Percentiles rank a stretch among this genome's conserved stretches.
These are phyloP conservation scores for Candida labiduridarum DNA, from an alignment of 1,139 yeast genomes.

Conservation along the genomic window DNA sequence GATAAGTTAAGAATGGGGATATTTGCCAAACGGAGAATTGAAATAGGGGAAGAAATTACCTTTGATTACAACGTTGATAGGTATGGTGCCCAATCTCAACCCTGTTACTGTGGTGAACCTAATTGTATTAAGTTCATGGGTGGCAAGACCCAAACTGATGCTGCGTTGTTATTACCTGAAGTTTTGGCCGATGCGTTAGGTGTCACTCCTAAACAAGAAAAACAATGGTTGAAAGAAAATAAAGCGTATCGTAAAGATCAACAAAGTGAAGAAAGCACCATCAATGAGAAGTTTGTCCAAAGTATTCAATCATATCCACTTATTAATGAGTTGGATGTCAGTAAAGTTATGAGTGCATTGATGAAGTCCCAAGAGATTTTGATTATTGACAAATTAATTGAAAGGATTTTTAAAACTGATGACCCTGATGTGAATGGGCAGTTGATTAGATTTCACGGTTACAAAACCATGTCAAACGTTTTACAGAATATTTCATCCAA, in stretches of 20 bases:
- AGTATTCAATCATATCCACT: constrained; percentile 59
- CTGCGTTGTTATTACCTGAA: constrained; percentile 81
- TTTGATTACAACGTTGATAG: constrained; percentile 96
- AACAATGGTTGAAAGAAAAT: constrained; percentile 65
- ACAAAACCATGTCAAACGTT: constrained; percentile 71
- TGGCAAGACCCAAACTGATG: constrained; percentile 94
- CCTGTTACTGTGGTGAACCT: constrained; percentile 91
- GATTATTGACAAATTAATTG: constrained; percentile 65
- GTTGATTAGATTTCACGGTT: constrained; percentile 83
- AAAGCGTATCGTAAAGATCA: constrained; percentile 48
- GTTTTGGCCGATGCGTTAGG: constrained; percentile 86
- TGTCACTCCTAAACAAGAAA: constrained; percentile 60
- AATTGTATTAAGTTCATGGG: constrained; percentile 94
- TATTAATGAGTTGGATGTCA: constrained; percentile 59
- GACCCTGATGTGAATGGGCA: constrained; percentile 58
- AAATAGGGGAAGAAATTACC: constrained; percentile 87
- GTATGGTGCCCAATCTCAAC: constrained; percentile 92
- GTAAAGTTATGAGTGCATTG: constrained; percentile 79
- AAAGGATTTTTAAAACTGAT: constrained; percentile 61
- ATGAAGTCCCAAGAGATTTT: constrained; percentile 75
- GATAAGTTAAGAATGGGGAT: constrained; percentile 92
- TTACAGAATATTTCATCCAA: constrained; percentile 39
- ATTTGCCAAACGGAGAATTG: constrained; percentile 75
- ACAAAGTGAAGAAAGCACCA: constrained; percentile 59
- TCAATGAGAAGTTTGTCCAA: constrained; percentile 66